Conservation (phyloP, 2,329 filamentous ascomycete species). For the Hirsutella rhossiliensis region DNA sequence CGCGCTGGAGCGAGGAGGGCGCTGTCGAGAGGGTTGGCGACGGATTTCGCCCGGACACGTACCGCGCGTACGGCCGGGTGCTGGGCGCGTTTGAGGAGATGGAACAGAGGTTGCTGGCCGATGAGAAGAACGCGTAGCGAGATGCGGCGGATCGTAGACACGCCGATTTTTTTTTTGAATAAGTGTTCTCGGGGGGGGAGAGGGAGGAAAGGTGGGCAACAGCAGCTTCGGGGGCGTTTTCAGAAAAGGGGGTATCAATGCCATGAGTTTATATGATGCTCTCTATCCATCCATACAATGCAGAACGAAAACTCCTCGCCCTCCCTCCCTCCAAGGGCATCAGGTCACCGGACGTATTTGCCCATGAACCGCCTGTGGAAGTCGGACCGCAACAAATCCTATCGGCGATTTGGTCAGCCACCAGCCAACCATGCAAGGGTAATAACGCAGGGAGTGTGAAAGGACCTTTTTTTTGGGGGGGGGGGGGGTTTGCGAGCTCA, state of each 20-base stretch:
- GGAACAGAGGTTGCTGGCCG: slow-evolving; percentile 51
- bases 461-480: background rate
- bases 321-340: too few relatives aligned
- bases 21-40: slow-evolving; percentile 74
- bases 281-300: background rate
- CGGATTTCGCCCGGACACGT: slow-evolving; percentile 65
- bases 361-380: slow-evolving; percentile 97
- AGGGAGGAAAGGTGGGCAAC: slow-evolving; percentile 1
- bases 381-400: slow-evolving; percentile 84
- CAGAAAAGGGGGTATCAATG: background rate
- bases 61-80: slow-evolving; percentile 66
- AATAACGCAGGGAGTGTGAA: background rate
- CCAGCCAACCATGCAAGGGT: background rate
- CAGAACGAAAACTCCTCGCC: background rate
- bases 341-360: slow-evolving; percentile 43
- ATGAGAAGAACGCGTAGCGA: slow-evolving; percentile 12
- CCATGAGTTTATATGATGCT: background rate
- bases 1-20: slow-evolving; percentile 73
- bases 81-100: slow-evolving; percentile 66
- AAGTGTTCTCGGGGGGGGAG: background rate
- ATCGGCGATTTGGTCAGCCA: slow-evolving; percentile 1
- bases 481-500: slow-evolving; percentile 38
- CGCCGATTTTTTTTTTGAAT: background rate
- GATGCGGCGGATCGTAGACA: slow-evolving; percentile 5
- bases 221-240: background rate